A percentile compares a stretch with the other conserved stretches of the same genome.
These are phyloP conservation scores for Septoria petroselini DNA, from an alignment of 2,329 filamentous ascomycete genomes.

Conservation along the genomic window DNA sequence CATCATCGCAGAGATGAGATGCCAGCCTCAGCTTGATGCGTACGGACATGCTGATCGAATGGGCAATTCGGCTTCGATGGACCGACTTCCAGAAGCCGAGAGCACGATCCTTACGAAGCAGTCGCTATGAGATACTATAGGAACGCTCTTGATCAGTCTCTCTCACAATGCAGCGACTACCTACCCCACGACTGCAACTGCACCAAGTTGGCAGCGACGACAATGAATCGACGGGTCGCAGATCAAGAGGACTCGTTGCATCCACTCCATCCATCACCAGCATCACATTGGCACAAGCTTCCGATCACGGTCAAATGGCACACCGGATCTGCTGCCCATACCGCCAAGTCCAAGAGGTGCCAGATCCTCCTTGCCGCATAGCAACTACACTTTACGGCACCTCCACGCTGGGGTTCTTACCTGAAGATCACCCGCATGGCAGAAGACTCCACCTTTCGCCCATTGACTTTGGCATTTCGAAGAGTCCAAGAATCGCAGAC, in stretches of 20 bases:
- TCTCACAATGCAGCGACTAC: no score
- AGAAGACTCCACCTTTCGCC: slow-evolving; percentile 14
- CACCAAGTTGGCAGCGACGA: no score
- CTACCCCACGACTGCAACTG: no score
- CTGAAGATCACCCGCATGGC: slow-evolving; percentile 17
- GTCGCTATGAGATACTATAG: no score
- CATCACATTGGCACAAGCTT: not conserved
- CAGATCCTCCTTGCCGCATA: slow-evolving; percentile 7
- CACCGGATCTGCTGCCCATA: slow-evolving; percentile 18
- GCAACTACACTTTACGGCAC: slow-evolving; percentile 10
- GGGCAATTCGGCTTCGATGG: no score
- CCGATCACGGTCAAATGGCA: not conserved
- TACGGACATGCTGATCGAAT: slow-evolving; percentile 62
- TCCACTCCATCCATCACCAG: slow-evolving; percentile 1
- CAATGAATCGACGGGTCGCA: not conserved
- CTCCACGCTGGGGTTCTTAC: slow-evolving; percentile 4
- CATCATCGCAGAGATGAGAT: slow-evolving; percentile 42
- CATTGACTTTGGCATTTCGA: slow-evolving; percentile 16
- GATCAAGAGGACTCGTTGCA: not conserved
- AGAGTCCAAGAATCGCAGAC: slow-evolving; percentile 17
- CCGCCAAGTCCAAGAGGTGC: slow-evolving; percentile 4
- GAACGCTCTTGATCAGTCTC: no score
- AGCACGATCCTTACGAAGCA: no score
- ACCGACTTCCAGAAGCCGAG: no score
- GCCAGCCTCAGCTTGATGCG: slow-evolving; percentile 52